Percentiles rank a stretch among this genome's conserved stretches.
Evolutionary conservation across 2,329 filamentous ascomycete species (phyloP).

Genomic region (Paraphoma chrysanthemicola): DNA sequence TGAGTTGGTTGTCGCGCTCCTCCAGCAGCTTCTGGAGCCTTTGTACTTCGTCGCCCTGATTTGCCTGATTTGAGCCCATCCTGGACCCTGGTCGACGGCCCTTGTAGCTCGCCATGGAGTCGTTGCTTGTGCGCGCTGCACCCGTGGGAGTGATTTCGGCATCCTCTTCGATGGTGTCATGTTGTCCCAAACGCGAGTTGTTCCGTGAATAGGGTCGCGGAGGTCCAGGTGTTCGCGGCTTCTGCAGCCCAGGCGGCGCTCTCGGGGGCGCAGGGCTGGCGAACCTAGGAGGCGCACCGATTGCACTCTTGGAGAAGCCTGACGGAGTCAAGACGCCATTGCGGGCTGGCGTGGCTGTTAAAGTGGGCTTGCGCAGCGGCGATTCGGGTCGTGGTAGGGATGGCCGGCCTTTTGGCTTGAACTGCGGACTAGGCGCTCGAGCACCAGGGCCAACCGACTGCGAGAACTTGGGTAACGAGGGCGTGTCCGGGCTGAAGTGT

Average conservation of each 20-base stretch:
- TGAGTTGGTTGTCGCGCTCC: constrained; percentile 85
- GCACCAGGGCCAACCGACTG: constrained; percentile 80
- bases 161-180: constrained; percentile 51
- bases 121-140: constrained; percentile 58
- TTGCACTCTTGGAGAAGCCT: constrained; percentile 60
- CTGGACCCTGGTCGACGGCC: constrained; percentile 33
- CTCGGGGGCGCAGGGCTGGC: constrained; percentile 66
- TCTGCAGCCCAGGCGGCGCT: constrained; percentile 63
- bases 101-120: constrained; percentile 58
- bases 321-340: constrained; percentile 62
- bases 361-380: constrained; percentile 68
- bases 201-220: constrained; percentile 56
- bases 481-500: constrained; percentile 55
- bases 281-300: constrained; percentile 63
- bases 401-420: constrained; percentile 72
- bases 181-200: constrained; percentile 54
- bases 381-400: constrained; percentile 91
- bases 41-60: constrained; percentile 71
- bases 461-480: constrained; percentile 79
- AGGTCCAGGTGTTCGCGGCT: constrained; percentile 50
- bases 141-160: constrained; percentile 57
- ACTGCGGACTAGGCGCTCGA: constrained; percentile 73
- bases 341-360: constrained; percentile 58
- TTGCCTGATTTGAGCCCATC: constrained; percentile 46
- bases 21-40: constrained; percentile 76